Evolutionary conservation across 2,329 filamentous ascomycete genomes (phyloP).

Genomic region (Diaporthe sp.): DNA sequence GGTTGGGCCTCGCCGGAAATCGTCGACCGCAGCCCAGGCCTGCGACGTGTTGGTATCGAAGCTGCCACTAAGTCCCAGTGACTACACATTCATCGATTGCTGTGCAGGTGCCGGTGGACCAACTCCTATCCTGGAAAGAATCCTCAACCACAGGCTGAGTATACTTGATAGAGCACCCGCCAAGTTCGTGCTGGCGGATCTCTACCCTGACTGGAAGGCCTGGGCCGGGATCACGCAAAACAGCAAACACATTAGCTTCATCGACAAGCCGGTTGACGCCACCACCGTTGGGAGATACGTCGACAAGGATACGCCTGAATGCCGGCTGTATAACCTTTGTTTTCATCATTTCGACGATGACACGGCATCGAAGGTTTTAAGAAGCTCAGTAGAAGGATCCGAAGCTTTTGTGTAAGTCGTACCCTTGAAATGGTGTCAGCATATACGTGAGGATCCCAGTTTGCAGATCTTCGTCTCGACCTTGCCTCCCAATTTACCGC

Average conservation of each 20-base stretch:
- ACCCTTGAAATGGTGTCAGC: too few species aligned
- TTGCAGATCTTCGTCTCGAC: neutral
- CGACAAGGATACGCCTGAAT: neutral
- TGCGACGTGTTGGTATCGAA: slow-evolving; percentile 6
- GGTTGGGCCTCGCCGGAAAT: neutral
- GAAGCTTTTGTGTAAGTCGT: slow-evolving; percentile 18
- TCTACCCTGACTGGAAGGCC: slow-evolving; percentile 17
- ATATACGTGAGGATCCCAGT: neutral
- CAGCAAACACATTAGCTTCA: neutral
- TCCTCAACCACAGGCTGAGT: neutral
- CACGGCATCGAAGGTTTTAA: neutral
- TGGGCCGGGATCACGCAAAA: neutral
- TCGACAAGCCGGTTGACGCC: neutral
- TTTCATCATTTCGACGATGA: slow-evolving; percentile 18
- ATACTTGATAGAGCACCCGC: slow-evolving; percentile 3
- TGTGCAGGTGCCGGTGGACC: slow-evolving; percentile 11
- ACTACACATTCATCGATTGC: slow-evolving; percentile 4
- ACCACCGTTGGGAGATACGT: neutral
- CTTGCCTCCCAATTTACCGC: neutral
- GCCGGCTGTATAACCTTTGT: slow-evolving; percentile 7
- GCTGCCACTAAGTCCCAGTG: neutral
- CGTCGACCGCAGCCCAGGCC: slow-evolving; percentile 2
- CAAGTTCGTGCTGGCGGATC: slow-evolving; percentile 14
- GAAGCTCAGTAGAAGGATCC: neutral
- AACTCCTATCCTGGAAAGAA: slow-evolving; percentile 1